Base-by-base conservation (phyloP, 75 land plant genomes). In the Adiantum capillusveneris region DNA sequence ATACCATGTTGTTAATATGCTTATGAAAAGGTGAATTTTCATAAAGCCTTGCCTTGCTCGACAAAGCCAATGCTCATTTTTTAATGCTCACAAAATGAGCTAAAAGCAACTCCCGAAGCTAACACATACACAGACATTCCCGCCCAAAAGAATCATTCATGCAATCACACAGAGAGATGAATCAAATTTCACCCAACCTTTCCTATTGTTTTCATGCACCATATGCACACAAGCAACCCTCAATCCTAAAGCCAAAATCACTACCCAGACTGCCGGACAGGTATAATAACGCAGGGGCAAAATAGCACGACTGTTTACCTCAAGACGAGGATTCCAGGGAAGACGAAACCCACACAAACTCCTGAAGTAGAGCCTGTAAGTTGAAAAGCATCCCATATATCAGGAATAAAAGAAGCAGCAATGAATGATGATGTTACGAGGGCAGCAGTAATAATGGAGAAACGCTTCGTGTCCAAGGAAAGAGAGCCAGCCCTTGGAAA, bases 371-470 rank as follows among this genome's bases (percentile, higher is more conserved):
- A 90, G 25, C 93, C 93, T 34, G 85, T 84, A 45, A 88, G 62
- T 57, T 88, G 94, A 54, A 88, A 88, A 16, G 83, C 89, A 79
- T 81, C 84, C 89, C 89, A 88, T 29, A 88, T 88, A 56, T 77
- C 82, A 7, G 89, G 94, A 16, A 88, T 70, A 50, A 74, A 82
- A 39, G 78, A 82, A 12, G 94, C 84, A 26, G 76, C 85, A 52
- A 88, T 11, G 58, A 85, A 88, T 1, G 86, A 65, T 37, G 72
- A 21, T 17, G 57, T 54, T 56, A 88, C 67, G 29, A 88, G 72
- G 49, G 37, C 78, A 6, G 57, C 61, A 16, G 83, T 85, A 9
- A 88, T 26, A 11, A 50, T 46, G 14, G 45, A 46, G 56, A 88
- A 88, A 46, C 94, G 69, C 44, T 57, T 36, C 57, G 69, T 73